Conservation (phyloP, 306 rosid genomes). For the Ormosia emarginata region DNA sequence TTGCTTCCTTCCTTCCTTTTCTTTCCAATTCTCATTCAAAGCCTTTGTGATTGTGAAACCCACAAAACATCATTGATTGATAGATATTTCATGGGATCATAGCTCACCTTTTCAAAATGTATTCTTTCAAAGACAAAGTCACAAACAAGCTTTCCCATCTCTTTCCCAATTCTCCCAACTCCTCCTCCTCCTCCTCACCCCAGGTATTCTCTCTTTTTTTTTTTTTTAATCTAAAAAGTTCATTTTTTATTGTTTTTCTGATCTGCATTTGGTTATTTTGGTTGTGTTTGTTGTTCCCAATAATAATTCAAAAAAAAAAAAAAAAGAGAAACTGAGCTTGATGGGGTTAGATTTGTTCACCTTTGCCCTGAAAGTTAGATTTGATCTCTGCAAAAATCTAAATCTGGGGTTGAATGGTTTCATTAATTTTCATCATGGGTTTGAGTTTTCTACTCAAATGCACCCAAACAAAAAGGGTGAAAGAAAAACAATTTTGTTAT, state of each 20-base stretch:
- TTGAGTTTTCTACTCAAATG: conserved; percentile 11
- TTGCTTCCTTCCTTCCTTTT: too few species aligned
- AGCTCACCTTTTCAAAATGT: conserved; percentile 37
- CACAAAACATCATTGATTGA: neutral
- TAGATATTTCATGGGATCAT: neutral
- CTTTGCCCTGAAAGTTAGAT: conserved; percentile 38
- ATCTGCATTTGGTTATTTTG: neutral
- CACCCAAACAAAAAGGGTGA: neutral
- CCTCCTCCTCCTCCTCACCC: conserved; percentile 18
- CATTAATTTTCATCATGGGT: neutral
- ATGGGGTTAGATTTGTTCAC: conserved; percentile 15
- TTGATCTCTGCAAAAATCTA: conserved; percentile 21
- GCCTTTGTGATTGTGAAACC: conserved; percentile 34
- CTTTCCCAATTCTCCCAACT: conserved; percentile 48
- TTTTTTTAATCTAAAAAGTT: neutral
- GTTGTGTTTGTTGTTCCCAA: neutral
- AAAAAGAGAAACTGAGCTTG: conserved; percentile 18
- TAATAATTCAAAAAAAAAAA: neutral
- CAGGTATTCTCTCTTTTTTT: conserved; percentile 35
- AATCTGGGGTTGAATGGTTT: conserved; percentile 22
- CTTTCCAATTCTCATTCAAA: neutral
- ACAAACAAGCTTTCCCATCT: conserved; percentile 59
- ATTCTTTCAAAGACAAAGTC: conserved; percentile 65
- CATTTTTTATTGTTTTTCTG: neutral
- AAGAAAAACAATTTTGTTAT: neutral